phyloP scores from a whole-genome alignment of 352 stramenopile genomes.

The Phytophthora crassamura region DNA sequence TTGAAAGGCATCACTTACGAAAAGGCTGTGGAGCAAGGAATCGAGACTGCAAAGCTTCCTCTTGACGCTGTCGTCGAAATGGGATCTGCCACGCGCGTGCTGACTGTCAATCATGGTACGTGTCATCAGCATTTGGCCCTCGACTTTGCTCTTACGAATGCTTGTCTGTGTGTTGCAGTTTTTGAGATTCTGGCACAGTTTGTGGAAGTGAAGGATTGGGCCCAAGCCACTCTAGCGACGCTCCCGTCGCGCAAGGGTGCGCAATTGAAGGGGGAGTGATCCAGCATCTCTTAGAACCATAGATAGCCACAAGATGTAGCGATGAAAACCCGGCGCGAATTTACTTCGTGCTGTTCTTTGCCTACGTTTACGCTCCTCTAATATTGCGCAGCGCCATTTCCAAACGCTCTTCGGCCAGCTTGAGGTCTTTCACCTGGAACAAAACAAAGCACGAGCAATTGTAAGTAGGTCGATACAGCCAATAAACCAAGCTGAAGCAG shows the following conservation, averaged over 20 bases:
- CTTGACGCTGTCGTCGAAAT: slow-evolving; percentile 88
- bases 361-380: slow-evolving; percentile 44
- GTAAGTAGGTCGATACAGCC: neutral
- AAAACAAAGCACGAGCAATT: neutral
- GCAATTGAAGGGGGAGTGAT: slow-evolving; percentile 54
- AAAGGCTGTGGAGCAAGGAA: slow-evolving; percentile 90
- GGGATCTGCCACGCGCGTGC: slow-evolving; percentile 70
- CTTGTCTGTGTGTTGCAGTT: slow-evolving; percentile 45
- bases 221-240: slow-evolving; percentile 67
- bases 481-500: no score
- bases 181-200: slow-evolving; percentile 86
- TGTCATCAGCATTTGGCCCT: neutral
- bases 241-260: slow-evolving; percentile 77
- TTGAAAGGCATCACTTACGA: slow-evolving; percentile 94
- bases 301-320: slow-evolving; percentile 16
- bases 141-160: neutral
- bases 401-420: slow-evolving; percentile 79
- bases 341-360: slow-evolving; percentile 1
- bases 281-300: slow-evolving; percentile 12
- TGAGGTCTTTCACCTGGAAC: slow-evolving; percentile 76
- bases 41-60: slow-evolving; percentile 92
- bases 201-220: slow-evolving; percentile 75
- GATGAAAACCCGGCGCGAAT: slow-evolving; percentile 15
- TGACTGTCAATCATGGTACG: slow-evolving; percentile 91
- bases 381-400: slow-evolving; percentile 79